A percentile compares a stretch with the other conserved stretches of the same genome.
Evolutionary conservation across 2,329 filamentous ascomycete genomes (phyloP).

Genomic region (Hansfordia pulvinata): DNA sequence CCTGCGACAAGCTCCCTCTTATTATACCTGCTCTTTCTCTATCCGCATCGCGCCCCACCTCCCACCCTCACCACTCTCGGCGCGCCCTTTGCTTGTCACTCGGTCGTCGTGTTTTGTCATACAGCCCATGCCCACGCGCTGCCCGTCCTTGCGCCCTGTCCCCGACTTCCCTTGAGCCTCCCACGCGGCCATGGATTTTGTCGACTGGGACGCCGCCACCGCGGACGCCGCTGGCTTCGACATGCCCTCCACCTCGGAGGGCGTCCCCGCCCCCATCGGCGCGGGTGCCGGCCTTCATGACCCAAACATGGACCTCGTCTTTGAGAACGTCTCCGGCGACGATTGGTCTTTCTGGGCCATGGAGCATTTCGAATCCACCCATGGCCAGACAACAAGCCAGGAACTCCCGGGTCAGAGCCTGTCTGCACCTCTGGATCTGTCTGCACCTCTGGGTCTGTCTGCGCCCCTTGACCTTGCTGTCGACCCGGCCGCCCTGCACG

Average conservation of each 20-base stretch:
- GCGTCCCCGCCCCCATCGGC: constrained; percentile 13
- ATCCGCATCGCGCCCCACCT: no score
- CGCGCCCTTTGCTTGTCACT: no score
- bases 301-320: constrained; percentile 34
- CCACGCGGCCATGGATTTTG: constrained; percentile 41
- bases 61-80: no score
- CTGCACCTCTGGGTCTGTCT: constrained; percentile 17
- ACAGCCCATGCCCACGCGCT: no score
- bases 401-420: no score
- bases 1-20: no score
- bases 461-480: constrained; percentile 16
- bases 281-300: constrained; percentile 6
- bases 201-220: constrained; percentile 46
- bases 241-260: constrained; percentile 20
- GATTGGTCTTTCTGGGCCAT: constrained; percentile 46
- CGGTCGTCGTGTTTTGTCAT: no score
- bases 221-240: constrained; percentile 19
- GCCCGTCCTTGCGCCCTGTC: constrained; percentile 5
- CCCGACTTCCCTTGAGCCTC: constrained; percentile 31
- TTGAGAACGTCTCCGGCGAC: constrained; percentile 42
- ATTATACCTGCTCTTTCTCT: no score
- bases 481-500: constrained; percentile 7
- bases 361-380: constrained; percentile 38
- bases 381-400: no score
- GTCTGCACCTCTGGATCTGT: constrained; percentile 18